Evolutionary conservation across 805 yeast genomes (phyloP).

Genomic region (Tetrapisispora namnaoensis): DNA sequence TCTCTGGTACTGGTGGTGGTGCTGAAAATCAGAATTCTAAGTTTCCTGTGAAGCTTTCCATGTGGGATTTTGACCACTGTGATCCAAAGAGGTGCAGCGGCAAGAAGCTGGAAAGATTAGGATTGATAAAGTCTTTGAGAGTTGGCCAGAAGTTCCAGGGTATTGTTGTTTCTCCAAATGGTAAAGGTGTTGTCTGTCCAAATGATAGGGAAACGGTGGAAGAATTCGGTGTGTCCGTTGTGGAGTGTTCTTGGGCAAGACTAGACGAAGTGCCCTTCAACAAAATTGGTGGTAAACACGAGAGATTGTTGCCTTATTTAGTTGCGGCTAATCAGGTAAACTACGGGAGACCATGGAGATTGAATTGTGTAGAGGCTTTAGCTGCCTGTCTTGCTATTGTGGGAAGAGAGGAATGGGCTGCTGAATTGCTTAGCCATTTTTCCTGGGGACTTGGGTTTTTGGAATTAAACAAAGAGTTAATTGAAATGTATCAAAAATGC

Average conservation of each 20-base stretch:
- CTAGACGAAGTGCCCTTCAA: constrained; percentile 92
- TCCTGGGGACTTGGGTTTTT: constrained; percentile 91
- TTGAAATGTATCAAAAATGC: constrained; percentile 67
- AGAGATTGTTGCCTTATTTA: constrained; percentile 78
- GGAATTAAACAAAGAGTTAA: constrained; percentile 67
- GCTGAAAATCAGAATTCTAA: constrained; percentile 27
- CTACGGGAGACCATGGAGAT: constrained; percentile 90
- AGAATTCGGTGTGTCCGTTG: constrained; percentile 86
- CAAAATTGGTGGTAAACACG: constrained; percentile 85
- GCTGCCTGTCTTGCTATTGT: constrained; percentile 96
- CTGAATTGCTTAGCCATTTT: constrained; percentile 61
- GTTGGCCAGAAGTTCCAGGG: constrained; percentile 95
- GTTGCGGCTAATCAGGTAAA: constrained; percentile 97
- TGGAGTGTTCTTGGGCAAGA: constrained; percentile 98
- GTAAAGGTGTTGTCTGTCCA: constrained; percentile 83
- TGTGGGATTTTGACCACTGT: constrained; percentile 99
- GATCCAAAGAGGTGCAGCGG: constrained; percentile 98
- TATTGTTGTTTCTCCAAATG: constrained; percentile 86
- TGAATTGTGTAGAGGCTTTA: constrained; percentile 93
- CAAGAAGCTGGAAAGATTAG: constrained; percentile 81
- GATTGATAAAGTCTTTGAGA: constrained; percentile 64
- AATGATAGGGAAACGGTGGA: constrained; percentile 72
- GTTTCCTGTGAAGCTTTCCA: constrained; percentile 81
- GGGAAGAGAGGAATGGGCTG: constrained; percentile 87
- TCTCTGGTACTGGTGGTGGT: constrained; percentile 17